Evolutionary conservation across 2,329 filamentous ascomycete species (phyloP), one percentile per base, ranked within the genome.

Genomic region (Phaeosphaeriaceae sp.): DNA sequence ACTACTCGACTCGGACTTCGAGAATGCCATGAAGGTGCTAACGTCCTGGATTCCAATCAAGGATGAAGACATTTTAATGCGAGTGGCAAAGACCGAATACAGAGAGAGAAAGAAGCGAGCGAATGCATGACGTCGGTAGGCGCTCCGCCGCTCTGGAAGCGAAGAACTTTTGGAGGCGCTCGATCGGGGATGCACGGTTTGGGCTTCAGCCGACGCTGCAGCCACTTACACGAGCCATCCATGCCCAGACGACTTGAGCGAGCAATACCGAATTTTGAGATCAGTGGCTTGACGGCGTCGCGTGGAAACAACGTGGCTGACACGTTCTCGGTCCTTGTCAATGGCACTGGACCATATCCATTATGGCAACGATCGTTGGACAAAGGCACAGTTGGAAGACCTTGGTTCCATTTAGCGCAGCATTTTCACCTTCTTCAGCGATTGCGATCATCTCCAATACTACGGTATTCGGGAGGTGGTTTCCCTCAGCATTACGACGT

Each of bases 1-100:
- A 51, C 83, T 99, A 31, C 82, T 97, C 6, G 93, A 96, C 70
- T 92, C 91, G 19, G 95, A 99, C 75, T 99, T 98, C 77, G 95
- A 99, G 76, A 96, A 96, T 71, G 91, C 91, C 48, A 99, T 99
- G 95, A 98, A 97, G 81, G 91, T 93, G 7, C 83, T 99, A 62
- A 98, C 95, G 27, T 93, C 91, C 56, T 97, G 92, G 88, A 90
- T 98, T 46, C 93, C 94, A 20, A 90, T 99, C 75, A 92, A 92
- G 78, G 94, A 99, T 70, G 92, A 97, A 73, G 93, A 98, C 75
- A 79, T 96, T 57, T 84, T 99, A 70, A 96, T 99, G 92, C 89
- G 89, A 69, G 92, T 97, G 57, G 89, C 92, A 24, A 89, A 89
- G 72, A 88, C 91, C 15, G 94, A 98, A 80, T 97, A 91, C 86